phyloP scores from a whole-genome alignment of 1,284 basidiomycete species.

The Apiotrichum veenhuisii region DNA sequence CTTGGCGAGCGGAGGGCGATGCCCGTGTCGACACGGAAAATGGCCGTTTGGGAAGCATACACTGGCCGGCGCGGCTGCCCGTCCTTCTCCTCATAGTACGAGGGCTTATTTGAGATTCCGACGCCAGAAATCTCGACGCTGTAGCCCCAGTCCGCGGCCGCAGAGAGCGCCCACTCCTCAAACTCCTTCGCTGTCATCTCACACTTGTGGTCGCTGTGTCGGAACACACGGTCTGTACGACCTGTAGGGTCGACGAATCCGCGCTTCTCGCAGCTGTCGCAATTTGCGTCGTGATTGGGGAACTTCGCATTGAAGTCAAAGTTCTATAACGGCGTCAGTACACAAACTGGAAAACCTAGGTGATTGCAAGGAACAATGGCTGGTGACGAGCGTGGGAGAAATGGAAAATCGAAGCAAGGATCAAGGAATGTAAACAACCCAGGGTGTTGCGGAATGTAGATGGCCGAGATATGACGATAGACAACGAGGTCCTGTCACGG shows the following conservation, averaged over 20 bases:
- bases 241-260: conserved; percentile 74
- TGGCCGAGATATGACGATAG: too few relatives aligned
- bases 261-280: conserved; percentile 29
- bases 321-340: too few relatives aligned
- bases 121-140: conserved; percentile 46
- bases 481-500: too few relatives aligned
- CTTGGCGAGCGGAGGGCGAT: conserved; percentile 47
- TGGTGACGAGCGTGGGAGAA: too few relatives aligned
- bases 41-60: conserved; percentile 69
- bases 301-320: conserved; percentile 77
- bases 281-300: conserved; percentile 59
- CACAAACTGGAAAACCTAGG: too few relatives aligned
- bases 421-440: too few relatives aligned
- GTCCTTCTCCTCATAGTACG: conserved; percentile 39
- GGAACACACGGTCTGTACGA: conserved; percentile 57
- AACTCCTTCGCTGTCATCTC: conserved; percentile 88
- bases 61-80: conserved; percentile 33
- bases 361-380: too few relatives aligned
- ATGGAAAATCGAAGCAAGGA: too few relatives aligned
- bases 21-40: conserved; percentile 55
- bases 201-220: conserved; percentile 84
- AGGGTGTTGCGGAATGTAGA: too few relatives aligned
- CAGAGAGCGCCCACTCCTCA: conserved; percentile 59
- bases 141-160: conserved; percentile 66
- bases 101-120: conserved; percentile 45